phyloP scores from a whole-genome alignment of 805 yeast species.

The Saccharomycopsis sp. region DNA sequence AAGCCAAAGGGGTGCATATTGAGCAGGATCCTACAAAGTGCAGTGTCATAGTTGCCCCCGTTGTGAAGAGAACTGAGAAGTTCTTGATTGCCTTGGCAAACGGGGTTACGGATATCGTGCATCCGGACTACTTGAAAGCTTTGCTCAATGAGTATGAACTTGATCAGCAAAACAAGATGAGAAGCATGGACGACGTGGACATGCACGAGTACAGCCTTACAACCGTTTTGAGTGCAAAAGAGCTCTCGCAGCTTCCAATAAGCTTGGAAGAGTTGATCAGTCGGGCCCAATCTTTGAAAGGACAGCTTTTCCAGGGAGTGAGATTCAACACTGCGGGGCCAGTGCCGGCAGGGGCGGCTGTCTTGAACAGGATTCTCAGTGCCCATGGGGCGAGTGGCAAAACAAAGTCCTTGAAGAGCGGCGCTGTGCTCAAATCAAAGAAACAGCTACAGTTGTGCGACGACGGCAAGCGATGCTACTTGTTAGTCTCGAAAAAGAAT shows the following conservation, averaged over 20 bases:
- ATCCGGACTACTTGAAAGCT: conserved; percentile 45
- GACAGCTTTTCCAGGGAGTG: conserved; percentile 37
- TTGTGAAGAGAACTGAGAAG: conserved; percentile 77
- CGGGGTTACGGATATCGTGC: conserved; percentile 42
- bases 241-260: background rate
- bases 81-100: conserved; percentile 62
- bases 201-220: background rate
- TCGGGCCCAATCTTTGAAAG: background rate
- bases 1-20: conserved; percentile 53
- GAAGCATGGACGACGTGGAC: background rate
- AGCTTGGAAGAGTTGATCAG: background rate
- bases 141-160: conserved; percentile 30
- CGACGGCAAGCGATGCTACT: conserved; percentile 22
- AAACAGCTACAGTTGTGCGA: conserved; percentile 19
- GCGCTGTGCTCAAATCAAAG: conserved; percentile 24
- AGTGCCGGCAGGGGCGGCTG: conserved; percentile 51
- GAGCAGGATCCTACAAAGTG: conserved; percentile 33
- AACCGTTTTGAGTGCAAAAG: no score
- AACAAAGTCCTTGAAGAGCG: conserved; percentile 25
- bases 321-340: conserved; percentile 46
- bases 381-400: conserved; percentile 47
- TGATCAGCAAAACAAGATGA: background rate
- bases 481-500: conserved; percentile 13
- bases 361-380: conserved; percentile 46
- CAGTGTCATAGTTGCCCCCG: conserved; percentile 66